A percentile compares a stretch with the other conserved stretches of the same genome.
These are phyloP conservation scores for Austroboletus novae-zelandiae DNA, from an alignment of 1,284 basidiomycete genomes.

Conservation along the genomic window DNA sequence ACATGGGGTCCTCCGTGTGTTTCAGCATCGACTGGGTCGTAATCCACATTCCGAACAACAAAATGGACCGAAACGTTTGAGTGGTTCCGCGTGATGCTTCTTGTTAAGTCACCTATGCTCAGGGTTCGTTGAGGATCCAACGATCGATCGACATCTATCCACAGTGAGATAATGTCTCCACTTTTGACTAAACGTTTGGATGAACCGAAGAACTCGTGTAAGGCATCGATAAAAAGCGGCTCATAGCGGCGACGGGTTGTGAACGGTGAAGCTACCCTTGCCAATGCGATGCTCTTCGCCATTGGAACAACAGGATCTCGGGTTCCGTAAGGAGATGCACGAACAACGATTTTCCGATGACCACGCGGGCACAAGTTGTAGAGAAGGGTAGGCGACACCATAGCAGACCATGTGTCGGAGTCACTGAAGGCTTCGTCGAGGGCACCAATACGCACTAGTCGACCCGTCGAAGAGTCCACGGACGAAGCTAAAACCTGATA, in stretches of 20 bases:
- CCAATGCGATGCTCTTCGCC: conserved; percentile 74
- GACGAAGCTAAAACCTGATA: conserved; percentile 29
- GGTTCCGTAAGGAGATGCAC: conserved; percentile 49
- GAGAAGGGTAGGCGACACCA: conserved; percentile 26
- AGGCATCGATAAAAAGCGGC: conserved; percentile 60
- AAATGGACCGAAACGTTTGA: conserved; percentile 65
- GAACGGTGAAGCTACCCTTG: conserved; percentile 81
- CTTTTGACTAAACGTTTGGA: conserved; percentile 66
- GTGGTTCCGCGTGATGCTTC: background rate
- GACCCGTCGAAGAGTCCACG: conserved; percentile 28
- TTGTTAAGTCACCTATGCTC: conserved; percentile 6
- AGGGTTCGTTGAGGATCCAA: conserved; percentile 18
- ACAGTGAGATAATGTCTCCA: conserved; percentile 80
- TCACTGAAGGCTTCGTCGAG: conserved; percentile 43
- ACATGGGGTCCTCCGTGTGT: conserved; percentile 55
- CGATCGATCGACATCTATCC: conserved; percentile 56
- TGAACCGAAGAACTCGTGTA: conserved; percentile 67
- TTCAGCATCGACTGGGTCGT: conserved; percentile 47
- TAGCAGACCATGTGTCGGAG: conserved; percentile 41
- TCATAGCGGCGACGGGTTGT: conserved; percentile 78
- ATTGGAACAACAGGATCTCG: conserved; percentile 51
- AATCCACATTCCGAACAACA: conserved; percentile 75
- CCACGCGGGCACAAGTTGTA: conserved; percentile 22
- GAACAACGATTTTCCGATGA: conserved; percentile 28
- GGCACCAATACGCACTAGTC: conserved; percentile 59